Evolutionary conservation across 805 yeast species (phyloP), one percentile per base, ranked within the genome.

Genomic region (Candida yuanshanica): DNA sequence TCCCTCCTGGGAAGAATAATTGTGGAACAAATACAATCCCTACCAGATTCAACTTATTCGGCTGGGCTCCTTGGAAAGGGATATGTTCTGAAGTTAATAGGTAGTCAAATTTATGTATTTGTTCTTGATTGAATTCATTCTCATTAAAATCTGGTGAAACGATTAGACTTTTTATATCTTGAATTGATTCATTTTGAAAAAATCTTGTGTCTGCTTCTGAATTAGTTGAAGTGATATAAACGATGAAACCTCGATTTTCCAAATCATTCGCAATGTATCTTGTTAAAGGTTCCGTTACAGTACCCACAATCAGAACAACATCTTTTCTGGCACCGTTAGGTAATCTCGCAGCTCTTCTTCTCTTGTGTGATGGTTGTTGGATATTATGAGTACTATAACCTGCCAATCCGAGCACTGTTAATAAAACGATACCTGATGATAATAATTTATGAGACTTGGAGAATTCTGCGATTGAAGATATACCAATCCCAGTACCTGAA

Each of bases 191-290:
- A 45, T 66, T 74, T 45, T 72, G 75, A 36, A 79, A 65, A 40
- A 72, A 71, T 48, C 62, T 65, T 34, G 68, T 57, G 25, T 59
- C 62, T 1, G 52, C 49, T 23, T 57, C 56, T 10, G 62, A 54
- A 31, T 64, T 64, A 1, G 72, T 58, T 1, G 66, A 60, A 0
- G 95, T 80, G 47, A 87, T 69, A 56, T 82, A 87, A 4, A 88
- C 89, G 24, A 88, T 81, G 56, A 83, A 86, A 1, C 95, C 95
- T 40, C 95, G 67, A 35, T 73, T 72, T 48, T 85, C 89, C 47
- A 87, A 70, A 56, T 87, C 95, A 42, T 75, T 69, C 1, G 89
- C 85, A 23, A 87, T 63, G 38, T 80, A 68, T 43, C 85, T 70
- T 1, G 87, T 78, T 42, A 85, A 63, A 1, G 88, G 87, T 47